These are phyloP conservation scores for Aspergillus pseudotamarii DNA, from an alignment of 2,329 filamentous ascomycete genomes.

Conservation along the genomic window DNA sequence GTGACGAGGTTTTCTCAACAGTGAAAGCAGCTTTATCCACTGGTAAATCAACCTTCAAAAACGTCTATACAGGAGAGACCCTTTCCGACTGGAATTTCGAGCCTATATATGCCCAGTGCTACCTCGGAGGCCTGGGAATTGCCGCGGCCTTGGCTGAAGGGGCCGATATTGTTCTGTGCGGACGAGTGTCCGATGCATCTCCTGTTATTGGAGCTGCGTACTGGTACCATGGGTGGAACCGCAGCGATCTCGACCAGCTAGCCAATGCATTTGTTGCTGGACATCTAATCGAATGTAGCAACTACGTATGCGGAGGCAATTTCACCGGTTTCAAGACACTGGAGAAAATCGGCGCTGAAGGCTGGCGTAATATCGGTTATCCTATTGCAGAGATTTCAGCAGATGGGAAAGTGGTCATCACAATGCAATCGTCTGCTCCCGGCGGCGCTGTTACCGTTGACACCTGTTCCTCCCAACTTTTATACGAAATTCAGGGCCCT, in stretches of 20 bases:
- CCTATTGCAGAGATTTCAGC: slow-evolving; percentile 50
- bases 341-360: slow-evolving; percentile 27
- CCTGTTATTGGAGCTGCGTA: slow-evolving; percentile 46
- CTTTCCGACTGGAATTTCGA: slow-evolving; percentile 43
- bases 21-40: slow-evolving; percentile 33
- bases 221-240: slow-evolving; percentile 49
- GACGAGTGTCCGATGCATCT: slow-evolving; percentile 49
- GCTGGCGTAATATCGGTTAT: slow-evolving; percentile 51
- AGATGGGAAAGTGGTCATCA: slow-evolving; percentile 46
- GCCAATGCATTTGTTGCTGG: slow-evolving; percentile 44
- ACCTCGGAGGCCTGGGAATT: slow-evolving; percentile 46
- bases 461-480: slow-evolving; percentile 55
- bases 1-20: slow-evolving; percentile 47
- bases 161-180: slow-evolving; percentile 50
- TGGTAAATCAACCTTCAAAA: slow-evolving; percentile 41
- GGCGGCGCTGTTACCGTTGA: slow-evolving; percentile 51
- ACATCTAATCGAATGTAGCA: slow-evolving; percentile 45
- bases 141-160: slow-evolving; percentile 42
- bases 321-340: slow-evolving; percentile 46
- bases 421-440: slow-evolving; percentile 43
- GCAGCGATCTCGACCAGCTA: slow-evolving; percentile 39
- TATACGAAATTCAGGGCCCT: slow-evolving; percentile 59
- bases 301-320: slow-evolving; percentile 49
- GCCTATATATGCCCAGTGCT: slow-evolving; percentile 30
- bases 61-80: slow-evolving; percentile 42